A percentile compares a stretch with the other conserved stretches of the same genome.
These are phyloP conservation scores for Lumnitzera littorea DNA, from an alignment of 345 rosid genomes.

Conservation along the genomic window DNA sequence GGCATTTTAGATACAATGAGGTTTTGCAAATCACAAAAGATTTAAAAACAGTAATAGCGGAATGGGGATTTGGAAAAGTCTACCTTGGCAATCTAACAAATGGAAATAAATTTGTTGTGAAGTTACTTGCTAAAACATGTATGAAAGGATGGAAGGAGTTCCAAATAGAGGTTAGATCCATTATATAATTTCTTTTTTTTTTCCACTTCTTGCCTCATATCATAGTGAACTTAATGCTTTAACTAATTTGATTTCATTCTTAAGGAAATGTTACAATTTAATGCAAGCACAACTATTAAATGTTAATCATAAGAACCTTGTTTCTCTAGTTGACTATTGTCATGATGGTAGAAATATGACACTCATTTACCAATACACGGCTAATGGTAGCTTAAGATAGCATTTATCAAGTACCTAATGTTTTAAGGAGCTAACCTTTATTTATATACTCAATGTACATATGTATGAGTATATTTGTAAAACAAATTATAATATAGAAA, in stretches of 20 bases:
- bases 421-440: background rate
- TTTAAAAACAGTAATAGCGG: conserved; percentile 29
- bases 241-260: background rate
- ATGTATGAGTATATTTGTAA: no score
- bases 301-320: conserved; percentile 34
- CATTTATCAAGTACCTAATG: conserved; percentile 23
- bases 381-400: conserved; percentile 18
- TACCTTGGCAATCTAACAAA: conserved; percentile 27
- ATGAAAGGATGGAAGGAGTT: conserved; percentile 33
- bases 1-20: conserved; percentile 25
- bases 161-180: conserved; percentile 29
- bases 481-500: no score
- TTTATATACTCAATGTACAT: background rate
- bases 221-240: background rate
- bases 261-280: background rate
- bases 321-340: conserved; percentile 36
- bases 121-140: conserved; percentile 36
- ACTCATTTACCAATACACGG: conserved; percentile 21
- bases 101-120: conserved; percentile 41
- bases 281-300: conserved; percentile 34
- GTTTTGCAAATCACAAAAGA: conserved; percentile 22
- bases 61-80: conserved; percentile 48
- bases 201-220: background rate
- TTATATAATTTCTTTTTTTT: no score
- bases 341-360: conserved; percentile 32